Evolutionary conservation across 805 yeast species (phyloP), one percentile per base, ranked within the genome.

Genomic region (Candida qinlingensis): DNA sequence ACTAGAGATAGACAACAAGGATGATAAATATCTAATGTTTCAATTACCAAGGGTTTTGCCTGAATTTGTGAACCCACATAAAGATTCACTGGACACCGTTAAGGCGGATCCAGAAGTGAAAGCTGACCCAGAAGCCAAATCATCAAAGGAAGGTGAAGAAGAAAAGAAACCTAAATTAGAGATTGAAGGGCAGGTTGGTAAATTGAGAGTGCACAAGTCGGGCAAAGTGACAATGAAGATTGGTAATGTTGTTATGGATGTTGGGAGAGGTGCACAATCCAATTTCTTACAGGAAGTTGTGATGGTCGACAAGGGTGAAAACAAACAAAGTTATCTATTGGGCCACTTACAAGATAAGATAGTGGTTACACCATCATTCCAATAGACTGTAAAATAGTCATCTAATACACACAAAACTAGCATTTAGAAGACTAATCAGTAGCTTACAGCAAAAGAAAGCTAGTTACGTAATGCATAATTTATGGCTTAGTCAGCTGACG

Each of bases 211-310:
- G 41, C 97, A 91, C 64, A 79, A 83, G 59, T 87, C 96, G 1
- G 98, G 98, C 4, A 87, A 79, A 61, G 64, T 89, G 25, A 75
- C 95, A 4, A 76, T 91, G 64, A 76, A 80, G 51, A 69, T 92
- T 37, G 96, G 96, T 11, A 77, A 80, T 45, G 77, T 80, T 7
- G 72, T 77, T 4, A 76, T 83, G 74, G 88, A 85, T 48, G 81
- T 90, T 26, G 71, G 81, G 5, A 75, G 78, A 58, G 97, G 97
- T 12, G 80, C 87, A 4, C 75, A 81, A 10, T 65, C 86, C 6
- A 73, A 77, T 5, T 83, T 89, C 53, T 67, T 85, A 29, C 97
- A 92, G 63, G 92, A 88, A 50, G 71, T 87, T 8, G 79, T 85
- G 19, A 54, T 83, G n/a, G 45, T 53, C 46, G 77, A 81, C 41